A percentile compares a stretch with the other conserved stretches of the same genome.
phyloP scores from a whole-genome alignment of 2,329 filamentous ascomycete genomes.

The Rachicladosporium sp. region DNA sequence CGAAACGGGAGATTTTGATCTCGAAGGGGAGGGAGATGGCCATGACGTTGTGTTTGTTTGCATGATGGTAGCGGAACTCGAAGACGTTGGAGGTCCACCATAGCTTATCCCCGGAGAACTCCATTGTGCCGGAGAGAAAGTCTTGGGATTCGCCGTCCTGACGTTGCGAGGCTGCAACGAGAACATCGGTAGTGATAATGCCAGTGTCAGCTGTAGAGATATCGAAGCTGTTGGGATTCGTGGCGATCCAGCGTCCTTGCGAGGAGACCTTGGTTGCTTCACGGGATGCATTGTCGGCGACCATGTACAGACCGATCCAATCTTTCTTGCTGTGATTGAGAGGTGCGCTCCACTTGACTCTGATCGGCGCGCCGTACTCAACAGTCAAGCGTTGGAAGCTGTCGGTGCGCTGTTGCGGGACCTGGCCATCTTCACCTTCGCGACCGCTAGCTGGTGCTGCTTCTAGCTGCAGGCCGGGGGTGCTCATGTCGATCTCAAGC shows the following conservation, averaged over 20 bases:
- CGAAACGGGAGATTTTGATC: constrained; percentile 69
- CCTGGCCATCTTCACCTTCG: constrained; percentile 58
- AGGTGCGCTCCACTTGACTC: constrained; percentile 81
- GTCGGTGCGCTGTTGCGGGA: constrained; percentile 47
- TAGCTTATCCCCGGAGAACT: constrained; percentile 83
- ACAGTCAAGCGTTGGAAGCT: constrained; percentile 65
- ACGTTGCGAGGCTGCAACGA: constrained; percentile 33
- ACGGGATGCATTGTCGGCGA: constrained; percentile 81
- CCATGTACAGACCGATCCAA: constrained; percentile 94
- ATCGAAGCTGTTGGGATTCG: constrained; percentile 64
- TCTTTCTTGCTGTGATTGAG: constrained; percentile 78
- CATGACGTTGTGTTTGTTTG: constrained; percentile 86
- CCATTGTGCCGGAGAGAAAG: constrained; percentile 64
- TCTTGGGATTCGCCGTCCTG: constrained; percentile 41
- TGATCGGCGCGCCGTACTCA: constrained; percentile 82
- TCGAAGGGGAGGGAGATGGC: constrained; percentile 88
- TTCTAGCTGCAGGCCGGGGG: constrained; percentile 15
- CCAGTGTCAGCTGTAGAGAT: constrained; percentile 62
- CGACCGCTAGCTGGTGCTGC: constrained; percentile 36
- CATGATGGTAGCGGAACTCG: constrained; percentile 94
- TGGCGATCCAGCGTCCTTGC: constrained; percentile 79
- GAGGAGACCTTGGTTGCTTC: constrained; percentile 75
- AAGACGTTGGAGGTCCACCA: constrained; percentile 97
- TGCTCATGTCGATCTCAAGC: constrained; percentile 58
- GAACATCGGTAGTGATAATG: constrained; percentile 57